A percentile compares a stretch with the other conserved stretches of the same genome.
Conservation (phyloP, 1,284 basidiomycete genomes). For the Leccinum colubrinum region DNA sequence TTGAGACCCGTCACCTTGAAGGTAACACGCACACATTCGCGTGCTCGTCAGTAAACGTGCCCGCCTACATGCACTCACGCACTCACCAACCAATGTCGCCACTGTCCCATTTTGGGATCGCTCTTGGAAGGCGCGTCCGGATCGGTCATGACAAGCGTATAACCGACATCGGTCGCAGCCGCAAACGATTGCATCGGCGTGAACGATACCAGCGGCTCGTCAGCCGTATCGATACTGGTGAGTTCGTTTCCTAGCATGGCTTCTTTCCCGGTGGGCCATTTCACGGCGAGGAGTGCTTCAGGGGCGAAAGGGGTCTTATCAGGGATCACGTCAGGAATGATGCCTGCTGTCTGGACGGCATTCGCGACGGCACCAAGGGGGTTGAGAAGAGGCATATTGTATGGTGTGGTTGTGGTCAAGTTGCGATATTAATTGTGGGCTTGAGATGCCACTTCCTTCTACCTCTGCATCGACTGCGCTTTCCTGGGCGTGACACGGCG, state of each 20-base stretch:
- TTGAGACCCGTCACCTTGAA: constrained; percentile 56
- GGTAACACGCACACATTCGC: not conserved
- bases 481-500: no score
- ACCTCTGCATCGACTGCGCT: no score
- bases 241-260: constrained; percentile 51
- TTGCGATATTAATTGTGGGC: not conserved
- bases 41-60: not conserved
- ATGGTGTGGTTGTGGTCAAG: not conserved
- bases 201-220: constrained; percentile 53
- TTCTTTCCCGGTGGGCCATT: constrained; percentile 49
- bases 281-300: constrained; percentile 51
- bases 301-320: constrained; percentile 40
- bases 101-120: constrained; percentile 55
- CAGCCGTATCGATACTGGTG: constrained; percentile 43
- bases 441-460: no score
- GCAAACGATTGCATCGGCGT: constrained; percentile 42
- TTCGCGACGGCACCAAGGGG: constrained; percentile 40
- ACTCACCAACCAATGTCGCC: constrained; percentile 67
- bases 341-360: constrained; percentile 40
- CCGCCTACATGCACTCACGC: not conserved
- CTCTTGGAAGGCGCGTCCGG: constrained; percentile 61
- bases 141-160: constrained; percentile 67
- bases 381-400: constrained; percentile 32
- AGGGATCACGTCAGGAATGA: constrained; percentile 60
- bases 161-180: constrained; percentile 41